These are phyloP conservation scores for Leishmania martiniquensis DNA, from an alignment of 208 protist genomes.

Conservation along the genomic window DNA sequence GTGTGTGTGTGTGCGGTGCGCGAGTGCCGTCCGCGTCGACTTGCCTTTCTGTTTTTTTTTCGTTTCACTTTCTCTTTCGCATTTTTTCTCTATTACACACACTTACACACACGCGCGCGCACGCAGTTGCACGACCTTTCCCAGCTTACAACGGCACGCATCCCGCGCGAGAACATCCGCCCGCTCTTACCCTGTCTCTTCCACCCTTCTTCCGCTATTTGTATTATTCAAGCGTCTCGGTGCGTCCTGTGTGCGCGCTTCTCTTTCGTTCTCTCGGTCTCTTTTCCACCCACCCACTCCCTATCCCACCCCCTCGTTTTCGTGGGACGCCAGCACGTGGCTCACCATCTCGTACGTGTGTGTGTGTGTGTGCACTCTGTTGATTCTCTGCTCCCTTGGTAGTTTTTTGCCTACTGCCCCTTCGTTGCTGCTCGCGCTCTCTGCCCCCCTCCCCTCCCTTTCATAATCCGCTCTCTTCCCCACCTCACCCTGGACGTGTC, in stretches of 20 bases:
- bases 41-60: not conserved
- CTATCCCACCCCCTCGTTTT: not conserved
- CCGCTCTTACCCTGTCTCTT: not conserved
- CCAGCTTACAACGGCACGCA: not conserved
- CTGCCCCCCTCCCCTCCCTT: not conserved
- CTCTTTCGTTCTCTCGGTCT: not conserved
- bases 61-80: not conserved
- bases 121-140: not conserved
- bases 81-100: not conserved
- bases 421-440: too few relatives aligned
- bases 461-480: too few relatives aligned
- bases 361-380: not conserved
- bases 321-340: too few relatives aligned
- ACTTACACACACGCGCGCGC: not conserved
- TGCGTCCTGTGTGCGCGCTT: slow-evolving; percentile 4
- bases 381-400: not conserved
- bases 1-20: too few relatives aligned
- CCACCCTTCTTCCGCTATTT: not conserved
- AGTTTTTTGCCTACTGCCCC: too few relatives aligned
- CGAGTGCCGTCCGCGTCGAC: too few relatives aligned
- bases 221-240: not conserved
- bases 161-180: not conserved
- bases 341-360: too few relatives aligned
- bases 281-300: not conserved
- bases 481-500: too few relatives aligned